Evolutionary conservation across 306 rosid species (phyloP), one percentile per base, ranked within the genome.

Genomic region (Rosa multiflora): DNA sequence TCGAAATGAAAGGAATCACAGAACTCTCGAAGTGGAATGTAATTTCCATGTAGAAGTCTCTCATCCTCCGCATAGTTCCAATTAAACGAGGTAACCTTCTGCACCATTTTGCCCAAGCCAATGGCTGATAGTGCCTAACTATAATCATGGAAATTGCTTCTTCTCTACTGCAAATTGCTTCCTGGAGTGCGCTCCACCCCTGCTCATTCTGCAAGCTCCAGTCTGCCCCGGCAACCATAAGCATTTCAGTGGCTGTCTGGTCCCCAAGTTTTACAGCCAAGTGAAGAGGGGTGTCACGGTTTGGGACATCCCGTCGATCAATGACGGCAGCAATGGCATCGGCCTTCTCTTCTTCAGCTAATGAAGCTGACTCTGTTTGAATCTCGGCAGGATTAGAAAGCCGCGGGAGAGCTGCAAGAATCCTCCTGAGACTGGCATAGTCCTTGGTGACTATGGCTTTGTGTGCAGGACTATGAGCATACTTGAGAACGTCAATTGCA

Each of bases 91-190:
- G 99, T 93, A 96, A 86, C 87, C 99, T 86, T 80, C 99, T 82
- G 76, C 99, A 96, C 99, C 99, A 96, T 86, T 96, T 96, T 0
- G 98, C 99, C 99, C 99, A 96, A 51, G 98, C 98, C 84, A 95
- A 74, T 48, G 98, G 99, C 91, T 91, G 99, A 82, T 96, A 90
- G 42, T 93, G 97, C 85, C 96, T 88, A 32, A 96, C 90, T 75
- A 96, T 96, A 21, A 82, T 85, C 91, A 81, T 88, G 10, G 99
- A 92, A 73, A 96, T 89, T n/a, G 82, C 83, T 85, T 96, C 99
- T 83, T 96, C 94, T 79, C 96, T 86, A 71, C 52, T 82, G 85
- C 99, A 96, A 70, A 96, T 93, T 21, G 99, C 99, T 85, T 96
- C 99, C 88, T 96, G 98, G 75, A 96, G 98, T 21, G 99, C 93